Evolutionary conservation across 2,329 filamentous ascomycete genomes (phyloP), one percentile per base, ranked within the genome.

Genomic region (Xylariaceae sp.): DNA sequence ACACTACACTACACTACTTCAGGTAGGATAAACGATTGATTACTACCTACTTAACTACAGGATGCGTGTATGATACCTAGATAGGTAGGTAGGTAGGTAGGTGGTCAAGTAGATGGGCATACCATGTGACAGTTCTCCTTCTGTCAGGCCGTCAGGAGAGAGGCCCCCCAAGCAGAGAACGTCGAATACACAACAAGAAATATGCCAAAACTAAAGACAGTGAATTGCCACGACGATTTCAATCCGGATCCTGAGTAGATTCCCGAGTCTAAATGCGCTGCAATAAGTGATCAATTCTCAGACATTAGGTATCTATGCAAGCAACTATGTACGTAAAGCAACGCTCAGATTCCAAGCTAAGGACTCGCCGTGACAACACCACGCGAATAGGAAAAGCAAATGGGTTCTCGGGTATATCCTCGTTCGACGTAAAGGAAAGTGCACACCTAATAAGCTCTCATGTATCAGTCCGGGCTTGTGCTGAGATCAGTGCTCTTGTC

Each of bases 401-500:
- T 34, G 30, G 41, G 7, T 19, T 29, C 15, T 34, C 34, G n/a
- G 36, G 52, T 51, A 54, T 54, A 40, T 39, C 21, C 22, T 54
- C 37, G 30, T 29, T 46, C 37, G 40, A 41, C 22, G 21, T 32
- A 18, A 39, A 47, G 15, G 21, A 48, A 10, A 47, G 42, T 44
- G 22, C 36, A 21, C 22, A 47, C 29, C 32, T 19, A 6, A 19
- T 19, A 6, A 19, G 9, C 18, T 34, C 34, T 26, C 8, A 13
- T 13, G 3, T 21, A 43, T 47, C 32, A 58, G 5, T 53, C 53
- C 41, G 55, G 56, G 19, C 49, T 53, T 8, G 53, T 49, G 32
- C 47, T 16, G 21, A 56, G 47, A 49, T 58, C 56, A 10, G 36
- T 51, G 36, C 47, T 56, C 50, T 58, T 58, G 15, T 58, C 56